These are phyloP conservation scores for Aeschynomene evenia DNA, from an alignment of 306 rosid species.

Conservation along the genomic window DNA sequence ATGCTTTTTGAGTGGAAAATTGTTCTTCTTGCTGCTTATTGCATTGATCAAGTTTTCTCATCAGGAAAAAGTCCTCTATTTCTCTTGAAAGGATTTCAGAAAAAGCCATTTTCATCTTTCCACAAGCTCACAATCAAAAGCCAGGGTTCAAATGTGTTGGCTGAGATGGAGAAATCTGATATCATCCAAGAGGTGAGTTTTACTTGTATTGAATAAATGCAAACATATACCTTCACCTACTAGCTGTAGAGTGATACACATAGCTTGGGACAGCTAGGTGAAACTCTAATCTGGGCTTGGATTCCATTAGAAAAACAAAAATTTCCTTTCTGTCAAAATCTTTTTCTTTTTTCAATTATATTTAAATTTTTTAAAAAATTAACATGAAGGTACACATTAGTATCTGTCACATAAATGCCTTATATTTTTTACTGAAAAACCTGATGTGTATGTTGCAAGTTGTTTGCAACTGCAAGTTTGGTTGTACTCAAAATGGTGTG, in stretches of 20 bases:
- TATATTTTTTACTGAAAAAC: no score
- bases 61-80: slow-evolving; percentile 56
- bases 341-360: no score
- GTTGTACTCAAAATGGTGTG: background rate
- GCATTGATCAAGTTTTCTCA: slow-evolving; percentile 56
- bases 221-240: background rate
- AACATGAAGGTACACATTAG: no score
- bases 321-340: no score
- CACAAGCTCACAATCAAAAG: slow-evolving; percentile 35
- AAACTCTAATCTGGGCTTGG: no score
- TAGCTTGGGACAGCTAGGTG: no score
- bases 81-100: slow-evolving; percentile 55
- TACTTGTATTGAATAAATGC: background rate
- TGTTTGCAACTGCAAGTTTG: background rate
- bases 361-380: no score
- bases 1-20: slow-evolving; percentile 71
- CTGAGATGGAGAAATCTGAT: slow-evolving; percentile 69
- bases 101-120: slow-evolving; percentile 38
- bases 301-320: no score
- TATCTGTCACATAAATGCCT: no score
- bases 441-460: background rate
- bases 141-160: slow-evolving; percentile 57
- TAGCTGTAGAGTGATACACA: no score
- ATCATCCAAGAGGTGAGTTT: slow-evolving; percentile 69
- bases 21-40: slow-evolving; percentile 56